Percentiles rank a stretch among this genome's conserved stretches.
phyloP scores from a whole-genome alignment of 106 monocot genomes.

The Acorus calamus region DNA sequence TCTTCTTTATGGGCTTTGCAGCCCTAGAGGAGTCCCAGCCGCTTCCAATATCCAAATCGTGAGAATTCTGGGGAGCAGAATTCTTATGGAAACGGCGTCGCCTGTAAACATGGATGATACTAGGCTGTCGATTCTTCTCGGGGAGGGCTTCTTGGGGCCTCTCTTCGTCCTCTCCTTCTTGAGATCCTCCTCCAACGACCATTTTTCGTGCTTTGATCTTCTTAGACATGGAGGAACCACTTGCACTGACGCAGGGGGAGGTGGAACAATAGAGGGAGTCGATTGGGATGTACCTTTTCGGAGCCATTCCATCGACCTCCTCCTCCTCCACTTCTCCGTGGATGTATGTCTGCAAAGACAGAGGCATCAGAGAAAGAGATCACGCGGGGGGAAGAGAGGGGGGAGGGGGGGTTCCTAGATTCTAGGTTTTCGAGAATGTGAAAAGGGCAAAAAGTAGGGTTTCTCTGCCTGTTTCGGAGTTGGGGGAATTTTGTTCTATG shows the following conservation, averaged over 20 bases:
- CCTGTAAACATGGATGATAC: too few relatives aligned
- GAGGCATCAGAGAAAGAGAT: not conserved
- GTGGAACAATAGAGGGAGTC: conserved; percentile 62
- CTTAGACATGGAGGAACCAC: conserved; percentile 54
- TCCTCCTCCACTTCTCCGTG: conserved; percentile 48
- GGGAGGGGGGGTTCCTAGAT: not conserved
- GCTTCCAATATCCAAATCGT: not conserved
- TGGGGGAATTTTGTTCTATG: too few relatives aligned
- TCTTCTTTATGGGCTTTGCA: conserved; percentile 6
- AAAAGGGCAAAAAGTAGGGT: too few relatives aligned
- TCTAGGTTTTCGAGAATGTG: too few relatives aligned
- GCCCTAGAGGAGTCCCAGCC: not conserved
- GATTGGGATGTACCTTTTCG: conserved; percentile 47
- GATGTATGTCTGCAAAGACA: conserved; percentile 19
- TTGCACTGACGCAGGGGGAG: conserved; percentile 44
- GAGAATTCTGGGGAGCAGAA: too few relatives aligned
- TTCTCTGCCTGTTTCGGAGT: too few relatives aligned
- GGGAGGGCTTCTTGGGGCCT: too few relatives aligned
- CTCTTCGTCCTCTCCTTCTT: not conserved
- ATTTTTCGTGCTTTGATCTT: conserved; percentile 54
- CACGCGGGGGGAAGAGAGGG: not conserved
- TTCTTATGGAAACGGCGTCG: too few relatives aligned
- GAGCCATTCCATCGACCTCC: not conserved
- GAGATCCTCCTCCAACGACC: not conserved
- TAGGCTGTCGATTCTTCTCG: too few relatives aligned